A percentile compares a stretch with the other conserved stretches of the same genome.
Conservation (phyloP, 1,284 basidiomycete species). For the Rhodotorula sp. region DNA sequence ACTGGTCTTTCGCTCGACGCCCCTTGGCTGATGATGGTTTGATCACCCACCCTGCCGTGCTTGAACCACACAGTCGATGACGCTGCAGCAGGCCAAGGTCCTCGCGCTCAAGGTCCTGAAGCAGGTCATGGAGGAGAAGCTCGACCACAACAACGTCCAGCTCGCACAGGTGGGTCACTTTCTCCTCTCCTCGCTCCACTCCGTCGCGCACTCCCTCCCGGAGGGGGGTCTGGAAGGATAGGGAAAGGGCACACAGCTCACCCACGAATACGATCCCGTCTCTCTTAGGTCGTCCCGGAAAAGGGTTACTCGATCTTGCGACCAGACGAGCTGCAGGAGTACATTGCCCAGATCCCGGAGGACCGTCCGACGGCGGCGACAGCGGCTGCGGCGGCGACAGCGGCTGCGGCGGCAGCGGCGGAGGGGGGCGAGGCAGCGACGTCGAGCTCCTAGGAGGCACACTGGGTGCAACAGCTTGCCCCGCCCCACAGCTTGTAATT, state of each 20-base stretch:
- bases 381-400: background rate
- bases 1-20: background rate
- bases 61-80: slow-evolving; percentile 71
- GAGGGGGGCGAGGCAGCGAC: background rate
- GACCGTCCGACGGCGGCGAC: background rate
- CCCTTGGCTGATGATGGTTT: background rate
- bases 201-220: background rate
- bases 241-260: background rate
- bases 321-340: slow-evolving; percentile 69
- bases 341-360: slow-evolving; percentile 52
- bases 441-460: background rate
- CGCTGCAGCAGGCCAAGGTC: slow-evolving; percentile 79
- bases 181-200: background rate
- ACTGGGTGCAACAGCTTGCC: too few relatives aligned
- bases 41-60: background rate
- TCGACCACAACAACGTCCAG: slow-evolving; percentile 97
- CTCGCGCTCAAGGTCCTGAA: slow-evolving; percentile 87
- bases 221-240: too few relatives aligned
- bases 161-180: slow-evolving; percentile 71
- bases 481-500: too few relatives aligned
- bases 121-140: slow-evolving; percentile 99
- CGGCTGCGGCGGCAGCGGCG: background rate
- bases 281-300: slow-evolving; percentile 63
- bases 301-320: slow-evolving; percentile 80
- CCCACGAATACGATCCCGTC: background rate